These are phyloP conservation scores for Vitis riparia DNA, from an alignment of 164 flowering plant genomes.

Conservation along the genomic window DNA sequence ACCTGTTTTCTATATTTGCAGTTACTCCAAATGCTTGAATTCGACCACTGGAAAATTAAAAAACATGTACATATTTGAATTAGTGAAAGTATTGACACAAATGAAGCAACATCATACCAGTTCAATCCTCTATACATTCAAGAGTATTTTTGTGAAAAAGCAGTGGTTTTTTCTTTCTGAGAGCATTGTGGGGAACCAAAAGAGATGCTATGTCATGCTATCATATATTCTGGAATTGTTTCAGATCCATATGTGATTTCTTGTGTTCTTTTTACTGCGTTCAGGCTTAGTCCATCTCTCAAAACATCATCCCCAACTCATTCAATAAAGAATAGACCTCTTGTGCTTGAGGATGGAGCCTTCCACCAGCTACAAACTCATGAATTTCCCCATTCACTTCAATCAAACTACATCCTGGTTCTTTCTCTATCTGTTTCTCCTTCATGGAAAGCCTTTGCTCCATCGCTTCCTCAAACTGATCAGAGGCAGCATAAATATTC, in stretches of 20 bases:
- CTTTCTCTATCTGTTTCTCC: conserved; percentile 37
- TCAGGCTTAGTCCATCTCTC: conserved; percentile 9
- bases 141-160: too few relatives aligned
- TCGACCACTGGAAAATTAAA: too few relatives aligned
- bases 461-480: conserved; percentile 47
- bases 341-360: conserved; percentile 38
- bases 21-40: too few relatives aligned
- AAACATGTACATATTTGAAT: too few relatives aligned
- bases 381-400: conserved; percentile 66
- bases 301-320: conserved; percentile 21
- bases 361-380: conserved; percentile 66
- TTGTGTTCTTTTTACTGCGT: neutral
- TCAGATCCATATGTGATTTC: neutral
- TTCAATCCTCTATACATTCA: too few relatives aligned
- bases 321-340: conserved; percentile 44
- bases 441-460: conserved; percentile 52
- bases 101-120: too few relatives aligned
- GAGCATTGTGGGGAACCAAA: neutral
- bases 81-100: too few relatives aligned
- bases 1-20: too few relatives aligned
- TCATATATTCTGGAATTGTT: neutral
- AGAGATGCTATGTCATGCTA: neutral
- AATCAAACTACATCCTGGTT: conserved; percentile 71
- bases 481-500: conserved; percentile 48
- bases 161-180: too few relatives aligned